Evolutionary conservation across 192 early-diverging fungal species (phyloP), one percentile per base, ranked within the genome.

Genomic region (Helicostylum pulchrum): DNA sequence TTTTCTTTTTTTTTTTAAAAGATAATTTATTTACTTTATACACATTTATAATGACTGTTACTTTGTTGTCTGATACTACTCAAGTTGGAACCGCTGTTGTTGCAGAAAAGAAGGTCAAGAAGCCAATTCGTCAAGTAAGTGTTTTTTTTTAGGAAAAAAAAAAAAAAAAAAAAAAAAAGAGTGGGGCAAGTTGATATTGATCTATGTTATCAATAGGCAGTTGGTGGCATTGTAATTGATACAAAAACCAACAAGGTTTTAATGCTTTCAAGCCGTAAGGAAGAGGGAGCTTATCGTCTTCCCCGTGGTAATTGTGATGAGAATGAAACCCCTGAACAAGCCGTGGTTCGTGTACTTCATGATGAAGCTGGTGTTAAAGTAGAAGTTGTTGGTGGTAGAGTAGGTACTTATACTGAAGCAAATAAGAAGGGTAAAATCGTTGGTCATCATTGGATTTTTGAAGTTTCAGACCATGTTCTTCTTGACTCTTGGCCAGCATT

Each of bases 401-500:
- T 73, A 15, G 71, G 71, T 20, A 64, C 62, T 1, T 73, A 64
- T 43, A 67, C 66, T 1, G 66, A 68, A 39, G 71, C 71, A 26
- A 67, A 67, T 55, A 73, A 73, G n/a, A 73, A 36, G 45, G 71
- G 71, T 2, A 73, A 65, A 30, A 73, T 67, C 11, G 67, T 64
- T 36, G 71, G 65, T 5, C 66, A 73, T 53, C 66, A 73, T 53
- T 67, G 65, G 55, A 68, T 73, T 55, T 73, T 55, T 58, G 61
- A 73, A 21, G 62, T 73, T 0, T 10, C 50, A 19, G 20, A 46
- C 8, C 26, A 39, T 20, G 67, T 21, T 10, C n/a, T 64, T 4
- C 21, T 67, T 32, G 55, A 61, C 4, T 7, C 54, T 21, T 66
- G 61, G 61, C 71, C 71, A 7, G 66, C 49, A 15, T 49, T 51